Percentiles rank a stretch among this genome's conserved stretches.
Evolutionary conservation across 441 rosid species (phyloP).

Genomic region (Arabidopsis lyrata): DNA sequence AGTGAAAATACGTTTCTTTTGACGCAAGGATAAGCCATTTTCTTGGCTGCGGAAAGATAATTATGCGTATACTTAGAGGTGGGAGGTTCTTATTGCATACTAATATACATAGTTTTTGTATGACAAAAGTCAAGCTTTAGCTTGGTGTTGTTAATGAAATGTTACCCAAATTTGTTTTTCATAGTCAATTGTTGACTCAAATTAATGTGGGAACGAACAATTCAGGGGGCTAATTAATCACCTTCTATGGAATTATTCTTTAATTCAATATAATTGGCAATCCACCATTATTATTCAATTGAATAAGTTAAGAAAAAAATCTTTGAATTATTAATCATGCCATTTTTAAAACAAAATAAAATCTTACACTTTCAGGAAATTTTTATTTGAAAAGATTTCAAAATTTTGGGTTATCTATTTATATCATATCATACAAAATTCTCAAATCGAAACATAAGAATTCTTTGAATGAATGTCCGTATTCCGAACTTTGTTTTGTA

Average conservation of each 20-base stretch:
- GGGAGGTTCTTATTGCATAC: background rate
- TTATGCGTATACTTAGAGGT: background rate
- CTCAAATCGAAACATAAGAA: background rate
- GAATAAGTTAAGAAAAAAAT: too few relatives aligned
- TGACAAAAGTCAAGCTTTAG: too few relatives aligned
- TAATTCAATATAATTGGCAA: background rate
- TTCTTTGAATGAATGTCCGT: background rate
- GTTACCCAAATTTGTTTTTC: background rate
- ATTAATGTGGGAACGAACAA: too few relatives aligned
- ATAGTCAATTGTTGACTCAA: too few relatives aligned
- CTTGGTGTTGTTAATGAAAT: too few relatives aligned
- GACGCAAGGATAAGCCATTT: conserved; percentile 21
- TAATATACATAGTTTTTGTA: background rate
- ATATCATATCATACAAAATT: background rate
- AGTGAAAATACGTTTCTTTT: conserved; percentile 13
- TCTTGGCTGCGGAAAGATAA: background rate
- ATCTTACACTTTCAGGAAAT: too few relatives aligned
- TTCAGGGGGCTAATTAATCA: too few relatives aligned
- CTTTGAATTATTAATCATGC: too few relatives aligned
- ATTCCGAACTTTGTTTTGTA: background rate
- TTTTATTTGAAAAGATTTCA: background rate
- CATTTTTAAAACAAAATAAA: too few relatives aligned
- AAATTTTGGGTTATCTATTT: background rate
- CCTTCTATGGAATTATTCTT: too few relatives aligned
- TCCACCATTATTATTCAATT: background rate